These are phyloP conservation scores for Huntiella decipiens DNA, from an alignment of 2,329 filamentous ascomycete genomes.

Conservation along the genomic window DNA sequence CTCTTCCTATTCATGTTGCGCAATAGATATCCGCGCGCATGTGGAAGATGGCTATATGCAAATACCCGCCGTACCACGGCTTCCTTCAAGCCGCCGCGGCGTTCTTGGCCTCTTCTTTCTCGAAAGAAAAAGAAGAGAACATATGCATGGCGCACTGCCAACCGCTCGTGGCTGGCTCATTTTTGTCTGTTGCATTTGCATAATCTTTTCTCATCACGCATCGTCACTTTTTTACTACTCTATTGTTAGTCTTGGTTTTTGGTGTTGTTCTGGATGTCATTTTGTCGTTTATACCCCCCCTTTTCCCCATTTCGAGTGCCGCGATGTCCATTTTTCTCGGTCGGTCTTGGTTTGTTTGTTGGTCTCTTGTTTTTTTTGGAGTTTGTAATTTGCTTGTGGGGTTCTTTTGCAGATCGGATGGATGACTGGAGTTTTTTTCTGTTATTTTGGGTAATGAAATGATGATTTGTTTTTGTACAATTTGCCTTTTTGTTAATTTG, in stretches of 20 bases:
- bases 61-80: no score
- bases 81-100: no score
- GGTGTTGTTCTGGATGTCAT: no score
- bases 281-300: no score
- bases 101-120: background rate
- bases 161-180: background rate
- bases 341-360: background rate
- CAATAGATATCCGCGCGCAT: background rate
- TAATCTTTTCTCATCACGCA: conserved; percentile 3
- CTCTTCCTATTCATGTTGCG: background rate
- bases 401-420: background rate
- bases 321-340: background rate
- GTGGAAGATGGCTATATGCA: background rate
- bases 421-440: background rate
- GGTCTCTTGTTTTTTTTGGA: background rate
- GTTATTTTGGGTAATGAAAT: background rate
- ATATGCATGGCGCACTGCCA: no score
- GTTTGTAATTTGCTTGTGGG: background rate
- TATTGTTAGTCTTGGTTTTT: no score
- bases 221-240: background rate
- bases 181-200: background rate
- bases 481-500: no score
- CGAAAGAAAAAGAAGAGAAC: no score
- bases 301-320: no score
- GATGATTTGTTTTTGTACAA: no score